Evolutionary conservation across 169 alveolate species (phyloP), one percentile per base, ranked within the genome.

Genomic region (Pseudocohnilembus persalinus): DNA sequence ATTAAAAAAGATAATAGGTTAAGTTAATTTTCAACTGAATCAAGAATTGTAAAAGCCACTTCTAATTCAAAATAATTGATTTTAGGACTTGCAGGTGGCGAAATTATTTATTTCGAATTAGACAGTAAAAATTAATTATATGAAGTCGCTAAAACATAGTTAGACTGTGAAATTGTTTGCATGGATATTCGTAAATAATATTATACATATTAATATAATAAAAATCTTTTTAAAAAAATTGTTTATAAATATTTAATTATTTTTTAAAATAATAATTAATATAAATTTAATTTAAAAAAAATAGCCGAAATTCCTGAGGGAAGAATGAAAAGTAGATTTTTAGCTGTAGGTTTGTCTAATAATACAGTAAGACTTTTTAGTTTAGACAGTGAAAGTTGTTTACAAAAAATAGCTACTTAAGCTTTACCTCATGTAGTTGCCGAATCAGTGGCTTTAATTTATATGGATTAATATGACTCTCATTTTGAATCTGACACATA

Each of bases 321-420:
- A 1, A 96, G 98, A 85, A 74, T 92, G 28, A 96, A 98, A 87
- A 97, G 98, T 64, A 96, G 95, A 89, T 99, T 98, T 93, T 91
- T 97, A 86, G 99, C 99, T 25, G 98, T 98, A 20, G 99, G 99
- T 6, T 96, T 97, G 63, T 91, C 94, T 73, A 99, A 99, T 90
- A 96, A 96, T 85, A 95, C 98, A 1, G 99, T 99, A 20, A 91
- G 99, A 65, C 81, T 98, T 34, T 92, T 98, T 32, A 92, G 98
- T 81, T 92, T 98, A 80, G 99, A 98, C 65, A 95, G 96, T 32
- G 99, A 99, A 87, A 87, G 94, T 64, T 94, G 96, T 76, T 95
- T 98, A 49, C 88, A 94, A 77, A 97, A 98, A 83, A 88, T 97
- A 63, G 90, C 98, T 25, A 92, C 98, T 74, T 98, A 97, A 90